Percentiles rank a stretch among this genome's conserved stretches.
These are phyloP conservation scores for Boletus pseudo-olivaceus DNA, from an alignment of 768 basidiomycete species.

Conservation along the genomic window DNA sequence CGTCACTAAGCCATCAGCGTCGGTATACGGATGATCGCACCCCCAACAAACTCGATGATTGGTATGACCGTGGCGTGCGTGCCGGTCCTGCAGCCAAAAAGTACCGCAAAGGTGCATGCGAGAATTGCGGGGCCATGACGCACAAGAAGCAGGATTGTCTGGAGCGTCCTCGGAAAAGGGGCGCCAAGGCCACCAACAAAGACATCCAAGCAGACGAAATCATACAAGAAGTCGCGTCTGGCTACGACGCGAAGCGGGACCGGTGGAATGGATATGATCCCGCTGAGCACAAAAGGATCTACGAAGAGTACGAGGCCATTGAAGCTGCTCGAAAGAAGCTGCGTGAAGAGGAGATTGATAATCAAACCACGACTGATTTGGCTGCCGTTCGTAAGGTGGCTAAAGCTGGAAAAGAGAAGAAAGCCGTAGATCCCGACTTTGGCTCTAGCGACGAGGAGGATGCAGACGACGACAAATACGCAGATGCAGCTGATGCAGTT, in stretches of 20 bases:
- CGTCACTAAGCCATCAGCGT: slow-evolving; percentile 93
- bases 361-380: slow-evolving; percentile 89
- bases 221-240: slow-evolving; percentile 69
- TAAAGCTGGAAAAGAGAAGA: slow-evolving; percentile 75
- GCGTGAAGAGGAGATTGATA: slow-evolving; percentile 96
- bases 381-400: slow-evolving; percentile 93
- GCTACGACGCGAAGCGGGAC: slow-evolving; percentile 94
- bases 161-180: slow-evolving; percentile 94
- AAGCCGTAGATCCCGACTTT: slow-evolving; percentile 83
- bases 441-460: slow-evolving; percentile 96
- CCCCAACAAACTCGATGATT: slow-evolving; percentile 71
- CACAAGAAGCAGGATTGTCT: slow-evolving; percentile 91
- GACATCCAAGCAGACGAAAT: slow-evolving; percentile 91
- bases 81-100: slow-evolving; percentile 93
- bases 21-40: slow-evolving; percentile 59
- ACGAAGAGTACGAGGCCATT: slow-evolving; percentile 91
- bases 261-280: slow-evolving; percentile 99
- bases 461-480: slow-evolving; percentile 96
- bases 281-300: slow-evolving; percentile 77
- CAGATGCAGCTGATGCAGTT: slow-evolving; percentile 95
- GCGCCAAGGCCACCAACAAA: slow-evolving; percentile 88
- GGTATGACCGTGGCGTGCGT: slow-evolving; percentile 86
- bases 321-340: slow-evolving; percentile 88
- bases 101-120: slow-evolving; percentile 96
- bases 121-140: slow-evolving; percentile 97